A percentile compares a stretch with the other conserved stretches of the same genome.
Conservation (phyloP, 1,284 basidiomycete species). For the Apiotrichum sp. region DNA sequence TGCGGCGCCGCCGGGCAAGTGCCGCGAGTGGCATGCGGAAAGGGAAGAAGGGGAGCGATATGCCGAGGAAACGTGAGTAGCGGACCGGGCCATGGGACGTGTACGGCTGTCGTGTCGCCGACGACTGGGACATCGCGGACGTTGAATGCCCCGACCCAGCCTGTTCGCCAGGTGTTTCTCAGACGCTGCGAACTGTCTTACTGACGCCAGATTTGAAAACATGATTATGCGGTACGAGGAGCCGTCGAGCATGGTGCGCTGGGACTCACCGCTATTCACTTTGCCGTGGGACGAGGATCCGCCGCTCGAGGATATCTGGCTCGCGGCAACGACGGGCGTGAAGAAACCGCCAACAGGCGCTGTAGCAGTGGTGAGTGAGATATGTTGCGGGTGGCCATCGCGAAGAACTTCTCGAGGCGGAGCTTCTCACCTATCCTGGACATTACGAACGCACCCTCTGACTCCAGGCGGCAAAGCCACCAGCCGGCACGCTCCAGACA, state of each 20-base stretch:
- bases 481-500: conserved; percentile 70
- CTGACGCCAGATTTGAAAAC: conserved; percentile 67
- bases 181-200: no score
- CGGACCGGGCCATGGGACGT: background rate
- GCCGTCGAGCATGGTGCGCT: conserved; percentile 91
- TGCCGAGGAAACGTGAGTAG: conserved; percentile 62
- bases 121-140: no score
- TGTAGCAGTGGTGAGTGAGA: conserved; percentile 61
- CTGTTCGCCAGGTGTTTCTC: no score
- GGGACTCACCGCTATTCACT: conserved; percentile 92
- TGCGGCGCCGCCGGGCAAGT: conserved; percentile 69
- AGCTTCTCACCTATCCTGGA: background rate
- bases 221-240: conserved; percentile 87
- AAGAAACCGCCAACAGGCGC: conserved; percentile 84
- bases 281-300: conserved; percentile 64
- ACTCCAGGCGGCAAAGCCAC: conserved; percentile 63
- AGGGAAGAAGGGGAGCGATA: conserved; percentile 52
- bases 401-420: background rate
- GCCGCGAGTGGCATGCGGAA: conserved; percentile 65
- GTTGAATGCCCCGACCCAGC: no score
- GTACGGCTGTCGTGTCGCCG: no score
- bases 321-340: conserved; percentile 67
- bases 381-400: no score
- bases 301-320: conserved; percentile 70
- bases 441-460: conserved; percentile 5